Evolutionary conservation across 129 eudicot genomes (phyloP).

Genomic region (Cynara cardunculus): DNA sequence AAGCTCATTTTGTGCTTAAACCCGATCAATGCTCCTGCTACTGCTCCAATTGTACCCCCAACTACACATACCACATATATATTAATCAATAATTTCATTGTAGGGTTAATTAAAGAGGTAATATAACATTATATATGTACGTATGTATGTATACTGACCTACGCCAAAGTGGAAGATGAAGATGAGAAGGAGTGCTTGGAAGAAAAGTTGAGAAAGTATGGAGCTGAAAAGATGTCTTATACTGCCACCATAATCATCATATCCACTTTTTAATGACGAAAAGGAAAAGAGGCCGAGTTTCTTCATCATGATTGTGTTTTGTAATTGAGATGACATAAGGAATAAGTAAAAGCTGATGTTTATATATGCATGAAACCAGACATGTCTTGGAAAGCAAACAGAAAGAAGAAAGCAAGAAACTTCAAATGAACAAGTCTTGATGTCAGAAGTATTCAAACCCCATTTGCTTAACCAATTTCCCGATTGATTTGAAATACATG

Average conservation of each 20-base stretch:
- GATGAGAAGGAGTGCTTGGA: constrained; percentile 9
- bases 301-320: neutral
- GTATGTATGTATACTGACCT: constrained; percentile 23
- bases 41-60: constrained; percentile 30
- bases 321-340: no score
- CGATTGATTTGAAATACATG: neutral
- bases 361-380: neutral
- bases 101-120: no score
- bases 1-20: constrained; percentile 23
- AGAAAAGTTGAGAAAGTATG: constrained; percentile 21
- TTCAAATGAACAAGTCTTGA: constrained; percentile 1
- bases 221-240: constrained; percentile 21
- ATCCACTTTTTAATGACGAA: constrained; percentile 5
- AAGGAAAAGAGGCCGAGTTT: neutral
- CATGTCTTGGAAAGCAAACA: neutral
- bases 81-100: neutral
- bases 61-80: constrained; percentile 9
- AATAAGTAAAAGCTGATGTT: no score
- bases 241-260: neutral
- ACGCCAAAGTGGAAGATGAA: constrained; percentile 29
- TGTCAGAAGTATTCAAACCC: constrained; percentile 14
- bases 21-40: constrained; percentile 27
- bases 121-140: no score
- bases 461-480: neutral
- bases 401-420: constrained; percentile 22